A percentile compares a stretch with the other conserved stretches of the same genome.
Evolutionary conservation across 257 asterid genomes (phyloP).

Genomic region (Nemophila menziesii): DNA sequence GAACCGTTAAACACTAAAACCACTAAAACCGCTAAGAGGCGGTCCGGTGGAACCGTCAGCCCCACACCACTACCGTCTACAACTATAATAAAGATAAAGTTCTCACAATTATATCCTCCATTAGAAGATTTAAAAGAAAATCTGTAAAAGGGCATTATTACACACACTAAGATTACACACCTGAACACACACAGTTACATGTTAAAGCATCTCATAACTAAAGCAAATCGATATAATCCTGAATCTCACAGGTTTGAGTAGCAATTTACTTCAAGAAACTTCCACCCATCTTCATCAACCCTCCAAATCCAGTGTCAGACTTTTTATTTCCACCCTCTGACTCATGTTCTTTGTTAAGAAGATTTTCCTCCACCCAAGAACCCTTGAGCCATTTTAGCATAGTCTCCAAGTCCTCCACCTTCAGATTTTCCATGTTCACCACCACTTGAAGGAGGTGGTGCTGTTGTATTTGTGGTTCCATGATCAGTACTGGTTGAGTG

Average conservation of each 20-base stretch:
- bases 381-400: conserved; percentile 39
- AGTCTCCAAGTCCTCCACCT: conserved; percentile 28
- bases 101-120: background rate
- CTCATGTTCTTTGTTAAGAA: conserved; percentile 1
- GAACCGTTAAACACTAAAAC: no score
- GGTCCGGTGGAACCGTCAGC: no score
- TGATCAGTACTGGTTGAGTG: no score
- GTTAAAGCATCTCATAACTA: no score
- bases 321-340: conserved; percentile 4
- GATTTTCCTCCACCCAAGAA: conserved; percentile 20
- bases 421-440: conserved; percentile 9
- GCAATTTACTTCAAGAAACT: conserved; percentile 19
- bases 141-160: background rate
- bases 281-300: conserved; percentile 26
- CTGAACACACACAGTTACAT: no score
- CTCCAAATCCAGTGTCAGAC: conserved; percentile 14
- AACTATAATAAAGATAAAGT: no score
- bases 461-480: conserved; percentile 5
- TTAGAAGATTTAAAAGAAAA: background rate
- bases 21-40: no score
- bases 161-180: background rate
- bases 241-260: no score
- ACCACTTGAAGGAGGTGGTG: conserved; percentile 13
- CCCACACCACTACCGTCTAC: no score
- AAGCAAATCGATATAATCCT: no score